These are phyloP conservation scores for Entomortierella chlamydospora DNA, from an alignment of 192 early-diverging fungal species.

Conservation along the genomic window DNA sequence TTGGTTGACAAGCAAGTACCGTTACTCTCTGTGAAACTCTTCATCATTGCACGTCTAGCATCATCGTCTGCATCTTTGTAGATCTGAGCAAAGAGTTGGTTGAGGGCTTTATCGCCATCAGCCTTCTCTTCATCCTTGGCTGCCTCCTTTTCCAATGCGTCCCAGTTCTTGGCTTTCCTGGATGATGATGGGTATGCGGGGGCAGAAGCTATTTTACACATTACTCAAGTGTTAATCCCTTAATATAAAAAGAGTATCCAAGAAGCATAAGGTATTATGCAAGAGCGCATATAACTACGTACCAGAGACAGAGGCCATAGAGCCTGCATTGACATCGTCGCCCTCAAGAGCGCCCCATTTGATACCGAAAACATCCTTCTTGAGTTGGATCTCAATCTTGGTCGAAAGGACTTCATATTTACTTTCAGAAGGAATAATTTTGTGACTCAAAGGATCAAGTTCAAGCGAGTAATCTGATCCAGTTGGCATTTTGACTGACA, in stretches of 20 bases:
- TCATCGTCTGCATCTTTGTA: constrained; percentile 93
- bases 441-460: constrained; percentile 88
- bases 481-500: constrained; percentile 84
- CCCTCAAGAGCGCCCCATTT: constrained; percentile 91
- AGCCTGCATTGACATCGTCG: constrained; percentile 60
- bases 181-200: constrained; percentile 61
- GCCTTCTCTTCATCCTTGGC: constrained; percentile 87
- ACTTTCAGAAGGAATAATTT: constrained; percentile 77
- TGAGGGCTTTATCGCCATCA: constrained; percentile 90
- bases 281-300: no score
- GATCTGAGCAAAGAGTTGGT: constrained; percentile 92
- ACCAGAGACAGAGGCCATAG: constrained; percentile 60
- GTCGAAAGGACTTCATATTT: constrained; percentile 87
- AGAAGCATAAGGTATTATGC: no score
- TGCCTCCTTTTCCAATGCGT: constrained; percentile 77
- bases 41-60: constrained; percentile 94
- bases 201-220: constrained; percentile 2
- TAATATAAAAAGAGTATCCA: constrained; percentile 56
- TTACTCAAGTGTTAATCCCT: not conserved
- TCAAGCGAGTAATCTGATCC: constrained; percentile 93
- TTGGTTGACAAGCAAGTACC: constrained; percentile 96
- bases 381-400: constrained; percentile 93
- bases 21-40: constrained; percentile 95
- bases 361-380: constrained; percentile 80
- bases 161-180: constrained; percentile 84